Evolutionary conservation across 371 early-diverging fungal species (phyloP).

Genomic region (Smittium culicis): DNA sequence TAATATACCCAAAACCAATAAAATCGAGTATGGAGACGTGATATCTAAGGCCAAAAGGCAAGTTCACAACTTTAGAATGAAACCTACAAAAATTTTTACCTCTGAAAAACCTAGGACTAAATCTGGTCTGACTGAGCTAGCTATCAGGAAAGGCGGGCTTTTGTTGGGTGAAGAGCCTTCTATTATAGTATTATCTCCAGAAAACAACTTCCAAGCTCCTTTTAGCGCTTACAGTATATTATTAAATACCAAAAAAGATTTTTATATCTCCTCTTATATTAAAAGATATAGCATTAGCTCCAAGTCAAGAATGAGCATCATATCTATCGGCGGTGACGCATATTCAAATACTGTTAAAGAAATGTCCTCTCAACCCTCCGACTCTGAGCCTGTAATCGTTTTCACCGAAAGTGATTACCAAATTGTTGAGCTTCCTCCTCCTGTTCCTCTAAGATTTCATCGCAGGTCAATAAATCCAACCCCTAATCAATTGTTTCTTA

Average conservation of each 20-base stretch:
- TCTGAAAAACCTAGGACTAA: neutral
- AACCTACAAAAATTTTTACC: conserved; percentile 1
- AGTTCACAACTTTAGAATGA: neutral
- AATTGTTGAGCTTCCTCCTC: conserved; percentile 9
- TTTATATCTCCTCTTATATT: neutral
- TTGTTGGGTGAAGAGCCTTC: neutral
- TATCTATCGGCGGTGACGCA: neutral
- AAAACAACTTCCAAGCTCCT: neutral
- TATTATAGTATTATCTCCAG: neutral
- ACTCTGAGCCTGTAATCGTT: neutral
- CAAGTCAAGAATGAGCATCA: neutral
- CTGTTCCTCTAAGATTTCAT: conserved; percentile 8
- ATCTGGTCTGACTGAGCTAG: neutral
- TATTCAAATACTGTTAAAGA: no score
- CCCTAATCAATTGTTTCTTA: neutral
- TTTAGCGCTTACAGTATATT: neutral
- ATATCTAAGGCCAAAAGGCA: neutral
- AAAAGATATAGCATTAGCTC: neutral
- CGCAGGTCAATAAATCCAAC: neutral
- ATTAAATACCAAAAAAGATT: neutral
- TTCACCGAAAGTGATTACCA: neutral
- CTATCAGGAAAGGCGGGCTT: neutral
- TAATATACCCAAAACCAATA: conserved; percentile 30
- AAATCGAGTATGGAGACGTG: conserved; percentile 22
- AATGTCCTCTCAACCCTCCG: neutral